These are phyloP conservation scores for Debaryomycetaceae sp. DNA, from an alignment of 1,139 yeast species.

Conservation along the genomic window DNA sequence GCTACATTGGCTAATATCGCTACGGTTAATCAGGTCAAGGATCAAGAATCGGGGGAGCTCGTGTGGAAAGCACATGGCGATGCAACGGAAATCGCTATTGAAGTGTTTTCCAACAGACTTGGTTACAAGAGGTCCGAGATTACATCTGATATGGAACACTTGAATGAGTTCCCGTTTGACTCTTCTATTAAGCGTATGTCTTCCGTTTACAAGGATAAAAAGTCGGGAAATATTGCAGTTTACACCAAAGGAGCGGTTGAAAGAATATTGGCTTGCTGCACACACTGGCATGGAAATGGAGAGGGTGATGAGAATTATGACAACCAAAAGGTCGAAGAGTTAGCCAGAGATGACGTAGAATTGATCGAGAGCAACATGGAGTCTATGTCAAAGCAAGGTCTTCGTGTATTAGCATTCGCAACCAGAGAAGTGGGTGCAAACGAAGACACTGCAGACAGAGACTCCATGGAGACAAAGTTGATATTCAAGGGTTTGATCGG, in stretches of 20 bases:
- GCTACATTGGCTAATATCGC: slow-evolving; percentile 79
- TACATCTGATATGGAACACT: slow-evolving; percentile 32
- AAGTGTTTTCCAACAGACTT: slow-evolving; percentile 63
- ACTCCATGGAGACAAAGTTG: slow-evolving; percentile 50
- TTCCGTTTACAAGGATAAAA: slow-evolving; percentile 44
- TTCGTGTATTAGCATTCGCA: slow-evolving; percentile 74
- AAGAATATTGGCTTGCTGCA: slow-evolving; percentile 58
- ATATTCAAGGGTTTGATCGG: slow-evolving; percentile 71
- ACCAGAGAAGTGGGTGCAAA: slow-evolving; percentile 23
- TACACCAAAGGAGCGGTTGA: slow-evolving; percentile 82
- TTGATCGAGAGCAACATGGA: slow-evolving; percentile 57
- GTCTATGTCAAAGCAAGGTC: slow-evolving; percentile 62
- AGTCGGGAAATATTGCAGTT: slow-evolving; percentile 31
- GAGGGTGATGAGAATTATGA: slow-evolving; percentile 14
- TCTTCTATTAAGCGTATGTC: slow-evolving; percentile 77
- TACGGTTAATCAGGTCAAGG: slow-evolving; percentile 41
- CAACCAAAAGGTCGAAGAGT: slow-evolving; percentile 21
- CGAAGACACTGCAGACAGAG: slow-evolving; percentile 38
- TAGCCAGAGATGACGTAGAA: slow-evolving; percentile 40
- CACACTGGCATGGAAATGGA: slow-evolving; percentile 46
- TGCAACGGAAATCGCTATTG: slow-evolving; percentile 82
- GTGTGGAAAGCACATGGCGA: slow-evolving; percentile 79
- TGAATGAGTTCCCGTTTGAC: slow-evolving; percentile 75
- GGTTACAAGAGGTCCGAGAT: slow-evolving; percentile 40
- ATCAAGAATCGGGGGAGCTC: slow-evolving; percentile 34